Base-by-base conservation (phyloP, 148 eudicot genomes). In the Arbutus unedo region DNA sequence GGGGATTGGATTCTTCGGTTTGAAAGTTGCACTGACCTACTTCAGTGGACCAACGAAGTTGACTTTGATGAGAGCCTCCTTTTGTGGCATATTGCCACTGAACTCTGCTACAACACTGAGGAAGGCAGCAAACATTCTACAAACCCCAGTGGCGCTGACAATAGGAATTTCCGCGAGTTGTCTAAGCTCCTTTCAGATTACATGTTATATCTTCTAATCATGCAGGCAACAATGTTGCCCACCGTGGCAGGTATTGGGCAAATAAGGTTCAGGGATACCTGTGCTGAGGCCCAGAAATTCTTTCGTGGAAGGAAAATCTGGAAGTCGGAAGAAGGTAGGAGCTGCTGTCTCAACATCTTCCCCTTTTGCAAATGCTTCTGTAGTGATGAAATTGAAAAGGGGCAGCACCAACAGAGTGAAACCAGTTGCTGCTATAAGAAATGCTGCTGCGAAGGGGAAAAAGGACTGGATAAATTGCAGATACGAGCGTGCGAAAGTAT, bases 251-350 rank as follows among this genome's bases (percentile, higher is more conserved):
- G 90, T 8, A 85, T 87, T 25, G 91, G 86, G 15, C 83, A 81
- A 81, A 87, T 81, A 5, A 83, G 90, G 68, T 85, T 86, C 67
- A 70, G 83, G 4, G 91, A 90, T 64, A 85, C 91, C 0, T 85
- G 85, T 82, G 92, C 87, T 1, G 89, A 88, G 82, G 84, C 85
- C 41, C 81, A 71, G 11, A 77, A 82, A 57, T 87, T 87, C 75
- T 83, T 88, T 16, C 4, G 18, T 2, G 67, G 43, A 8, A 47
- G 49, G 64, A 73, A 73, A 59, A 14, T 45, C 3, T 45, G 23
- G 56, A 66, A 25, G 41, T 23, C 41, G 4, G 41, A 23, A 5
- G 71, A 25, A 66, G 44, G 71, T 43, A 6, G 71, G 1, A 23
- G 3, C 5, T 25, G 71, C 14, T 25, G 71, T 31, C 6, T 11